Conservation (phyloP, 2,329 filamentous ascomycete species). For the Aspergillus fijiensis region DNA sequence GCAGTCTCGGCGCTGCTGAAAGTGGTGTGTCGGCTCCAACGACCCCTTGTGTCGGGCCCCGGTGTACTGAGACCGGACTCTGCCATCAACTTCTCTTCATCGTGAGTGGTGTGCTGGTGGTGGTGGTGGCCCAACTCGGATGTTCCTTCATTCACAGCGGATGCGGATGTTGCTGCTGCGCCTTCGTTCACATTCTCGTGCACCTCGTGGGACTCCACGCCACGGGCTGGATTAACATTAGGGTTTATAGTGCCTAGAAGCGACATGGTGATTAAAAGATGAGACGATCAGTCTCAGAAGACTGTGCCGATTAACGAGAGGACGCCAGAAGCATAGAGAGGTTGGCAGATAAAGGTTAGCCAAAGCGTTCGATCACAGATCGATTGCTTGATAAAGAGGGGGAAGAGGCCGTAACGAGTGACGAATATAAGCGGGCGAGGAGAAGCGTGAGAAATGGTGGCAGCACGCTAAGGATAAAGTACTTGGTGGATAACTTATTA, state of each 20-base stretch:
- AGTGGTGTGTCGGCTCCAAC: conserved; percentile 16
- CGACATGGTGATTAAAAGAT: conserved; percentile 29
- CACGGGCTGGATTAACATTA: conserved; percentile 24
- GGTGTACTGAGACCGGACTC: not conserved
- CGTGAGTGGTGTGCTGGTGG: conserved; percentile 12
- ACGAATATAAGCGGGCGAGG: not conserved
- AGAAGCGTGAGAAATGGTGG: conserved; percentile 5
- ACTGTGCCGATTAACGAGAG: conserved; percentile 8
- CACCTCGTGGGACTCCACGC: conserved; percentile 14
- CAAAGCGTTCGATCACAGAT: not conserved
- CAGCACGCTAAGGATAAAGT: conserved; percentile 2
- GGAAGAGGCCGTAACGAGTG: conserved; percentile 8
- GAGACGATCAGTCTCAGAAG: conserved; percentile 18
- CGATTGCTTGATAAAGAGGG: not conserved
- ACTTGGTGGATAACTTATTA: conserved; percentile 4
- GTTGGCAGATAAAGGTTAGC: not conserved
- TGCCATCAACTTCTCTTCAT: not conserved
- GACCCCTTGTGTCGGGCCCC: not conserved
- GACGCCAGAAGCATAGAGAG: conserved; percentile 9
- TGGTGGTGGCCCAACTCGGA: not conserved
- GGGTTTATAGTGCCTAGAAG: conserved; percentile 36
- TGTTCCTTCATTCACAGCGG: conserved; percentile 6
- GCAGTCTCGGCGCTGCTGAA: conserved; percentile 32
- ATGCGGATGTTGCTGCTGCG: conserved; percentile 1
- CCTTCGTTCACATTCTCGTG: conserved; percentile 14